Evolutionary conservation across 257 asterid species (phyloP).

Genomic region (Scutellaria minor): DNA sequence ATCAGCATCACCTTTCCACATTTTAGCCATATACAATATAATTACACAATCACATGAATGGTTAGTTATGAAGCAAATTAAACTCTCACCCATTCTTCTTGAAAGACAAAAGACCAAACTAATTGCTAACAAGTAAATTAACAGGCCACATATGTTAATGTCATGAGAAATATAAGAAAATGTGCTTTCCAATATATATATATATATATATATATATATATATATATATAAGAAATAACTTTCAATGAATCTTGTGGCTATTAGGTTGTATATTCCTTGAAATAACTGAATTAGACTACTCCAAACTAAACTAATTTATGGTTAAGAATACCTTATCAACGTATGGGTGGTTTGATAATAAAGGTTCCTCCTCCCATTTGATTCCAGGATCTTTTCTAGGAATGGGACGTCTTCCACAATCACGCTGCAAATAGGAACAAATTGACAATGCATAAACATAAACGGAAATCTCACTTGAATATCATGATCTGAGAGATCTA

Average conservation of each 20-base stretch:
- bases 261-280: neutral
- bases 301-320: slow-evolving; percentile 15
- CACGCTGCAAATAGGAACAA: slow-evolving; percentile 65
- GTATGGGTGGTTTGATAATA: slow-evolving; percentile 88
- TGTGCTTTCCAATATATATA: slow-evolving; percentile 2
- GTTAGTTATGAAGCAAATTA: slow-evolving; percentile 12
- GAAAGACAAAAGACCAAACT: neutral
- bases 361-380: slow-evolving; percentile 88
- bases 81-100: neutral
- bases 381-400: slow-evolving; percentile 88
- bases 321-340: slow-evolving; percentile 72
- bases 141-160: neutral
- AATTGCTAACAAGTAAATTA: neutral
- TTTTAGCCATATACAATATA: neutral
- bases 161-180: neutral
- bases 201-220: too few relatives aligned
- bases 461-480: slow-evolving; percentile 24
- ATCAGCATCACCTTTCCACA: neutral
- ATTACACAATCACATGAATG: neutral
- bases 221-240: neutral
- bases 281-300: slow-evolving; percentile 25
- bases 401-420: slow-evolving; percentile 86
- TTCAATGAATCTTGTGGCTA: neutral
- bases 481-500: slow-evolving; percentile 27
- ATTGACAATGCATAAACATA: slow-evolving; percentile 30